Conservation (phyloP, 305 asterid genomes). For the Fraxinus sp. region DNA sequence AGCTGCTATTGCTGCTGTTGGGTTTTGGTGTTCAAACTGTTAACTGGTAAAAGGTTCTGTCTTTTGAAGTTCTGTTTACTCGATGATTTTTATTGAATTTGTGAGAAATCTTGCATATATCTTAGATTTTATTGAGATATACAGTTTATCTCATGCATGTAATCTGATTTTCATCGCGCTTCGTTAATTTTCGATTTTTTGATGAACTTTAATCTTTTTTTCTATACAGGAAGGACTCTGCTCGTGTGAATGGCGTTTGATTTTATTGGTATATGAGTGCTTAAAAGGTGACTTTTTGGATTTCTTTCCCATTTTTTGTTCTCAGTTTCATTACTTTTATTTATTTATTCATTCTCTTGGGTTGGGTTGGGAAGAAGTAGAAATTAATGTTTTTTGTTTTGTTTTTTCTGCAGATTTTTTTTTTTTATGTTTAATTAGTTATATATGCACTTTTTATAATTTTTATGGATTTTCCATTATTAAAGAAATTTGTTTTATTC, state of each 20-base stretch:
- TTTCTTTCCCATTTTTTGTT: neutral
- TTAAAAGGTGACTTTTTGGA: slow-evolving; percentile 1
- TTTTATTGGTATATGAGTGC: slow-evolving; percentile 33
- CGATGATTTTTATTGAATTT: neutral
- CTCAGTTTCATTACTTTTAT: neutral
- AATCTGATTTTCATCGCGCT: neutral
- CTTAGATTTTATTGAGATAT: neutral
- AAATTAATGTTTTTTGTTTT: neutral
- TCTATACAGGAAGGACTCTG: neutral
- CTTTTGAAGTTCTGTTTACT: neutral
- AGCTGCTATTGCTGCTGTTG: neutral
- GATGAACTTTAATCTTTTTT: neutral
- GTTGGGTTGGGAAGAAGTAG: slow-evolving; percentile 12
- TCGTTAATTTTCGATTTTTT: neutral
- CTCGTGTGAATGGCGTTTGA: neutral
- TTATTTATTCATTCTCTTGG: neutral
- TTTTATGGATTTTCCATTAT: slow-evolving; percentile 4
- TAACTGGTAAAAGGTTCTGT: slow-evolving; percentile 27
- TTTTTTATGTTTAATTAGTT: neutral
- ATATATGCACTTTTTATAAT: slow-evolving; percentile 3
- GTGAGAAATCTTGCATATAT: neutral
- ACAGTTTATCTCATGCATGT: neutral
- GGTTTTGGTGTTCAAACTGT: slow-evolving; percentile 3
- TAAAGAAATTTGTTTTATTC: neutral
- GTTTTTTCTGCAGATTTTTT: neutral